phyloP scores from a whole-genome alignment of 2,329 filamentous ascomycete genomes.

The Chaetomium sp. region DNA sequence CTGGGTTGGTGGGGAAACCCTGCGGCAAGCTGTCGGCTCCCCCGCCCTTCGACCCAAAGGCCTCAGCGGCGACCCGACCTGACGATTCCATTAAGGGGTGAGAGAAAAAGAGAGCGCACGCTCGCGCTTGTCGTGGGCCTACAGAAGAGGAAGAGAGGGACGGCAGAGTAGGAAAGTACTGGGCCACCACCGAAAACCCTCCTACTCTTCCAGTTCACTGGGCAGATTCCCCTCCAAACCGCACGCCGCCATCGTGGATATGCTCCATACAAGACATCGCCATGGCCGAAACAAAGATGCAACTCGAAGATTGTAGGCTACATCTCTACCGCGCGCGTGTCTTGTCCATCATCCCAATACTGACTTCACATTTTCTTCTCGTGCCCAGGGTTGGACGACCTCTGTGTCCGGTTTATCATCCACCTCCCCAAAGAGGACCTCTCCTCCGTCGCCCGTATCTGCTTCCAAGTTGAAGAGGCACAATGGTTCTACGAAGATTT shows the following conservation, averaged over 20 bases:
- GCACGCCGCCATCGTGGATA: slow-evolving; percentile 39
- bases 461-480: slow-evolving; percentile 97
- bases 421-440: slow-evolving; percentile 92
- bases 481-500: slow-evolving; percentile 99
- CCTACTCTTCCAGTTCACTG: background rate
- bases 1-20: no score
- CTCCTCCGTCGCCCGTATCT: slow-evolving; percentile 83
- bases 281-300: slow-evolving; percentile 75
- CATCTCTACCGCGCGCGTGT: background rate
- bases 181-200: background rate
- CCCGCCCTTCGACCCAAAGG: background rate
- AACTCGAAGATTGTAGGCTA: slow-evolving; percentile 75
- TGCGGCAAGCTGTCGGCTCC: slow-evolving; percentile 3
- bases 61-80: background rate
- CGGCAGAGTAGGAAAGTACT: no score
- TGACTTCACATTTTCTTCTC: slow-evolving; percentile 10
- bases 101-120: no score
- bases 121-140: no score
- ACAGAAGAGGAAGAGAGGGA: no score
- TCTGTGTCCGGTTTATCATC: slow-evolving; percentile 96
- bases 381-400: slow-evolving; percentile 79
- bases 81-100: no score
- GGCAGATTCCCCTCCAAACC: background rate
- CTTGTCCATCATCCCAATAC: no score
- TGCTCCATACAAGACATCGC: slow-evolving; percentile 53